Evolutionary conservation across 2,329 filamentous ascomycete species (phyloP).

Genomic region (Cladosporium austrohemisphaericum): DNA sequence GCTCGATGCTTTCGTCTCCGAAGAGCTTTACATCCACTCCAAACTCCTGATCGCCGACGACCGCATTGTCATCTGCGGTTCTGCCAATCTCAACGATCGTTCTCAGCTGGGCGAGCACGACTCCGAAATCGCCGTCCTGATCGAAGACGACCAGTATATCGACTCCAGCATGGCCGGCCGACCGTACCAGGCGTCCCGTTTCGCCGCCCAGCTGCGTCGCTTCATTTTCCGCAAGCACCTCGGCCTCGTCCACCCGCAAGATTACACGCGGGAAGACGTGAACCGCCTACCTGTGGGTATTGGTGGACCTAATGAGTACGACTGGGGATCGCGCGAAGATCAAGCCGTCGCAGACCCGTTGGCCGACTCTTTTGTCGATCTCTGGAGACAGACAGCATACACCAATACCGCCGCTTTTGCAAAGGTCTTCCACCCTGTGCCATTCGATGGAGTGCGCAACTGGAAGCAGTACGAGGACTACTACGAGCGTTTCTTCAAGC

Average conservation of each 20-base stretch:
- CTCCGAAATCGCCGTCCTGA: conserved; percentile 83
- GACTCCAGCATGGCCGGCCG: conserved; percentile 70
- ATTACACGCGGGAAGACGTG: conserved; percentile 56
- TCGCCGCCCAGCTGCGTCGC: conserved; percentile 75
- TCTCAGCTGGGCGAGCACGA: conserved; percentile 82
- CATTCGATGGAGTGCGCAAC: conserved; percentile 62
- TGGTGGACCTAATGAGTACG: conserved; percentile 49
- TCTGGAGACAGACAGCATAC: conserved; percentile 71
- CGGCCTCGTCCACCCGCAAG: conserved; percentile 72
- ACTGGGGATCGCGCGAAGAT: conserved; percentile 47
- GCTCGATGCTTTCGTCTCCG: conserved; percentile 60
- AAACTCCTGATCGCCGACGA: conserved; percentile 82
- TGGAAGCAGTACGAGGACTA: conserved; percentile 73
- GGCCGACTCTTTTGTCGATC: conserved; percentile 60
- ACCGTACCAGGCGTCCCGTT: conserved; percentile 67
- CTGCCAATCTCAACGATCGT: conserved; percentile 64
- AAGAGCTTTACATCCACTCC: conserved; percentile 62
- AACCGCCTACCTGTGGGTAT: conserved; percentile 58
- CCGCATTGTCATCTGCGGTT: conserved; percentile 75
- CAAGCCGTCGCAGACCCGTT: conserved; percentile 70
- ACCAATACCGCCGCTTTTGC: conserved; percentile 78
- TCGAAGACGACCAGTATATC: conserved; percentile 71
- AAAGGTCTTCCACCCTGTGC: conserved; percentile 76
- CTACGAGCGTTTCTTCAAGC: conserved; percentile 62
- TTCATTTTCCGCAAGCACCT: conserved; percentile 90